Percentiles rank a stretch among this genome's conserved stretches.
phyloP scores from a whole-genome alignment of 2,329 filamentous ascomycete genomes.

The Ilyonectria sp. region DNA sequence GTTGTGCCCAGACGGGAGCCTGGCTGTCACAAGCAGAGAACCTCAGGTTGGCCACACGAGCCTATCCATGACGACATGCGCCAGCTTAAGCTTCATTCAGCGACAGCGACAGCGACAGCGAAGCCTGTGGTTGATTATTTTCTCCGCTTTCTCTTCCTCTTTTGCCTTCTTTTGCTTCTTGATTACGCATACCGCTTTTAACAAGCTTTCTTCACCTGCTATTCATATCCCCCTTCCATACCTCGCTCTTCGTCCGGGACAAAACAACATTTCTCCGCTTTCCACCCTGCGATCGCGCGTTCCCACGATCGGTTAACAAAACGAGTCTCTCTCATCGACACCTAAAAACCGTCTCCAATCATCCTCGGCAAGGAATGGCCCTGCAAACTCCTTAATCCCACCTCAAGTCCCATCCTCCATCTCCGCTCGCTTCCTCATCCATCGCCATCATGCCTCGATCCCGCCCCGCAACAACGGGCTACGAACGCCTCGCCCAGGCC shows the following conservation, averaged over 20 bases:
- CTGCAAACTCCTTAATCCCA: constrained; percentile 25
- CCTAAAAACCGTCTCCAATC: not conserved
- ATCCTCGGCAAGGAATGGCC: constrained; percentile 37
- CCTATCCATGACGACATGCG: constrained; percentile 16
- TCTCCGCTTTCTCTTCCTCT: not conserved
- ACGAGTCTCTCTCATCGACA: not conserved
- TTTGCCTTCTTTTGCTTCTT: not conserved
- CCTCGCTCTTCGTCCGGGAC: too few relatives aligned
- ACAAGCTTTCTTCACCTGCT: too few relatives aligned
- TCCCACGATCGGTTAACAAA: not conserved
- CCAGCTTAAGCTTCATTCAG: not conserved
- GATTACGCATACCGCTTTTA: not conserved
- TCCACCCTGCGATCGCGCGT: not conserved
- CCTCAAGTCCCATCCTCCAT: not conserved
- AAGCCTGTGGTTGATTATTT: too few relatives aligned
- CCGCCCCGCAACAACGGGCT: constrained; percentile 83
- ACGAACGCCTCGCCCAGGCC: constrained; percentile 87
- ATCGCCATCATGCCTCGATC: constrained; percentile 73
- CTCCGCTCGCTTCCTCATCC: not conserved
- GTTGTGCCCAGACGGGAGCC: too few relatives aligned
- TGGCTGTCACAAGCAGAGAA: too few relatives aligned
- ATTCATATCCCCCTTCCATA: not conserved
- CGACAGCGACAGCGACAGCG: too few relatives aligned
- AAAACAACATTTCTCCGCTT: too few relatives aligned
- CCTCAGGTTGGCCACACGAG: too few relatives aligned